Evolutionary conservation across 495 filamentous ascomycete genomes (phyloP), one percentile per base, ranked within the genome.

Genomic region (Daldinia vernicosa): DNA sequence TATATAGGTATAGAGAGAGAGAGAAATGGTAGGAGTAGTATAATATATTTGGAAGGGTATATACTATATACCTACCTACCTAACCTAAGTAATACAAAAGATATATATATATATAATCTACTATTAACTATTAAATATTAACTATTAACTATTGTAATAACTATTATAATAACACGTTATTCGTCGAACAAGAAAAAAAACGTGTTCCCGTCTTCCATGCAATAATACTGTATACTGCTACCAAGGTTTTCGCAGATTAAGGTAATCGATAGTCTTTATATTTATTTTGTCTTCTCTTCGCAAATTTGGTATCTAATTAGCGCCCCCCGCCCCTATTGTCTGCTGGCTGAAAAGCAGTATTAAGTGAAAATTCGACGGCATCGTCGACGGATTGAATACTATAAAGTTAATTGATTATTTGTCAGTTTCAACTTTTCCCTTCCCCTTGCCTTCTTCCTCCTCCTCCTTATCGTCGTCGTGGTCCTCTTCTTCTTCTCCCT

Each of bases 401-500:
- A 28, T 26, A 15, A 43, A 26, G 5, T 50, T 32, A 37, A 47
- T 32, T 50, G 19, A 14, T 61, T 32, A 67, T 51, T 73, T 69
- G 60, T 65, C 67, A 3, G 4, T 19, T 26, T 12, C 27, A 30
- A 12, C 24, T 53, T 53, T 53, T 7, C 24, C 50, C 26, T 53
- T 30, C 17, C 27, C 27, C 40, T 58, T 57, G 7, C 17, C 30
- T 39, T 67, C 55, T 4, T 60, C 66, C 22, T 74, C 66, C 11
- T 66, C 66, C 15, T 77, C 68, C 24, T 53, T 43, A 0, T 57
- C 39, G 4, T 71, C 72, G 1, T 70, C 69, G 1, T 75, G 73
- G 6, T 72, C 64, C 0, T 78, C 75, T 2, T 73, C 72, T 0
- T 76, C 75, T 2, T 72, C 65, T 0, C 77, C 75, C 0, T 72